A percentile compares a stretch with the other conserved stretches of the same genome.
Evolutionary conservation across 495 filamentous ascomycete genomes (phyloP).

Genomic region (Talaromyces thailandensis): DNA sequence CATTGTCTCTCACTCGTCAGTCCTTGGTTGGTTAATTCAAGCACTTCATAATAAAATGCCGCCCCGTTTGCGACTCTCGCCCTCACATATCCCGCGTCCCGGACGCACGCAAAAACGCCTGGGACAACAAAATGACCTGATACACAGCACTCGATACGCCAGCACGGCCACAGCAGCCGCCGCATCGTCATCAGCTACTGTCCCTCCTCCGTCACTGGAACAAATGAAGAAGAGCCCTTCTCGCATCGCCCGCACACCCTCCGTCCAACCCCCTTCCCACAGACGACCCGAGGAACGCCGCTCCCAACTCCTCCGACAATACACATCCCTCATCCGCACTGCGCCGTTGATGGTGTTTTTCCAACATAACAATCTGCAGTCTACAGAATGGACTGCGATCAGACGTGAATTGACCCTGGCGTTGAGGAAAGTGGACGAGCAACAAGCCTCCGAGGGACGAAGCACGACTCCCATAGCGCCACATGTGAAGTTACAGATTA

Average conservation of each 20-base stretch:
- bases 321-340: conserved; percentile 86
- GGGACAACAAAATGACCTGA: conserved; percentile 20
- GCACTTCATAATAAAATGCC: conserved; percentile 4
- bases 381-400: conserved; percentile 78
- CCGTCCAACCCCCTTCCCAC: conserved; percentile 82
- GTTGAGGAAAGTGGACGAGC: conserved; percentile 55
- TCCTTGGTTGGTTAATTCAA: not conserved
- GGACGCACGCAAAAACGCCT: conserved; percentile 24
- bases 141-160: conserved; percentile 24
- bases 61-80: conserved; percentile 13
- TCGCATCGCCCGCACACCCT: conserved; percentile 31
- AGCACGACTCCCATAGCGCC: conserved; percentile 36
- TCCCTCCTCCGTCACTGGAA: conserved; percentile 40
- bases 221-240: conserved; percentile 34
- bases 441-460: conserved; percentile 37
- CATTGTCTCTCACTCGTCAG: not conserved
- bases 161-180: conserved; percentile 24
- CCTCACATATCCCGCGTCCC: conserved; percentile 17
- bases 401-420: conserved; percentile 70
- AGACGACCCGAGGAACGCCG: conserved; percentile 80
- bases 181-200: conserved; percentile 34
- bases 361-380: conserved; percentile 92
- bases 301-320: conserved; percentile 87
- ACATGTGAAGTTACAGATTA: conserved; percentile 63
- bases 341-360: conserved; percentile 84